Conservation (phyloP, 148 eudicot species). For the Spergularia bocconei region DNA sequence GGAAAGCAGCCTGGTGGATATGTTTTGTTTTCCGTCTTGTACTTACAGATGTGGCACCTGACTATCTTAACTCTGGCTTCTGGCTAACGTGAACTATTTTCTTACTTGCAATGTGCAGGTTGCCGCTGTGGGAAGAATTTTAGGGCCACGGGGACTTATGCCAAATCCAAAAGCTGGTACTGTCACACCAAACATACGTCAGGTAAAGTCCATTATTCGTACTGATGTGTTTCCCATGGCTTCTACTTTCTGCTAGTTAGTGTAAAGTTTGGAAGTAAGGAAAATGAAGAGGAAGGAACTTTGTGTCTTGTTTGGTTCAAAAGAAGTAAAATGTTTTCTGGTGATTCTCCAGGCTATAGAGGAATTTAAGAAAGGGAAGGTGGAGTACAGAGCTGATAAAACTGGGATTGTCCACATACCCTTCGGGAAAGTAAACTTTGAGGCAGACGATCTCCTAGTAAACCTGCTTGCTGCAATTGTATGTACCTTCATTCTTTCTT, state of each 20-base stretch:
- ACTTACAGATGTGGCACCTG: constrained; percentile 8
- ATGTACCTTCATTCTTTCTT: constrained; percentile 24
- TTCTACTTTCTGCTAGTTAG: neutral
- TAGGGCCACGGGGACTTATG: constrained; percentile 98
- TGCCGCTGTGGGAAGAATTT: constrained; percentile 81
- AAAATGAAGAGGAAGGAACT: neutral
- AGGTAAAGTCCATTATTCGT: constrained; percentile 44
- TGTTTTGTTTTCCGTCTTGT: neutral
- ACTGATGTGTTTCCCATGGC: neutral
- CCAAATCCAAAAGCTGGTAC: constrained; percentile 99
- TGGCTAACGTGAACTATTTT: neutral
- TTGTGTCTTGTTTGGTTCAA: neutral
- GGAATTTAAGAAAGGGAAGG: constrained; percentile 97
- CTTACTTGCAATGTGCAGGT: constrained; percentile 42
- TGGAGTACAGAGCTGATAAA: constrained; percentile 93
- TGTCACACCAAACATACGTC: constrained; percentile 80
- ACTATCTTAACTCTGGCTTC: neutral
- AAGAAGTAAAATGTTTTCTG: constrained; percentile 1
- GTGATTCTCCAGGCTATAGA: constrained; percentile 62
- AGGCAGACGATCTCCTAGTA: constrained; percentile 77
- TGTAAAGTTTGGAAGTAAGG: neutral
- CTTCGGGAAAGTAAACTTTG: constrained; percentile 80
- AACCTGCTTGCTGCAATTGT: constrained; percentile 86
- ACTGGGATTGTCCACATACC: constrained; percentile 97
- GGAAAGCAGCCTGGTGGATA: too few species aligned